Percentiles rank a stretch among this genome's conserved stretches.
These are phyloP conservation scores for Suhomyces panamericanus DNA, from an alignment of 1,139 yeast species.

Conservation along the genomic window DNA sequence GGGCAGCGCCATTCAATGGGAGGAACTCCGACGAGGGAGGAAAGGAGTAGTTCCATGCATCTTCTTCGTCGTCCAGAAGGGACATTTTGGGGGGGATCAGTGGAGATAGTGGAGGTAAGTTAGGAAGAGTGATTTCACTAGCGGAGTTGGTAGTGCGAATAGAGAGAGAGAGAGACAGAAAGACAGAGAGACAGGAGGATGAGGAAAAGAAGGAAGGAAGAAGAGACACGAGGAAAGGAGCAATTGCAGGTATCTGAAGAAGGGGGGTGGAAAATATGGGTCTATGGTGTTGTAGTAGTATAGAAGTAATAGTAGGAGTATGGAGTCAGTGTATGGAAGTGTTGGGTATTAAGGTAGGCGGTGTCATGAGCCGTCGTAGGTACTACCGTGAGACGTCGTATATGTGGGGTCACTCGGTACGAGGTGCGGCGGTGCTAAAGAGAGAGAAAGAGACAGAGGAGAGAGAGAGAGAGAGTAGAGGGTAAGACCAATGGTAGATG, in stretches of 20 bases:
- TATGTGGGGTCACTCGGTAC: constrained; percentile 1
- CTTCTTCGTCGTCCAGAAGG: constrained; percentile 35
- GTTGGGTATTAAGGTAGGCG: no score
- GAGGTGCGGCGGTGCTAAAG: not conserved
- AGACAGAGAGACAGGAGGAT: not conserved
- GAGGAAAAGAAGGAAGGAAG: not conserved
- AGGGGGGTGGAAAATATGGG: no score
- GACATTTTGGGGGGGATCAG: not conserved
- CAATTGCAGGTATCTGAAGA: not conserved
- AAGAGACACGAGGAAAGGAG: not conserved
- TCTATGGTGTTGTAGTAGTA: not conserved
- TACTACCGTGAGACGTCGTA: constrained; percentile 1
- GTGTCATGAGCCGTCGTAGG: not conserved
- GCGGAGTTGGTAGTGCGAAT: not conserved
- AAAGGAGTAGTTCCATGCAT: constrained; percentile 48
- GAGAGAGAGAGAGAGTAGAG: no score
- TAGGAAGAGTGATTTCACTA: not conserved
- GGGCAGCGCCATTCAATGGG: constrained; percentile 8
- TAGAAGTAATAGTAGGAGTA: not conserved
- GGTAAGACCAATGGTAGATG: no score
- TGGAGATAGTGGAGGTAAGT: not conserved
- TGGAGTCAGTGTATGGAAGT: no score
- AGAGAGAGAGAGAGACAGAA: not conserved
- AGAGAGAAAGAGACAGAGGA: no score
- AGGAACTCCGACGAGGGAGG: constrained; percentile 43